These are phyloP conservation scores for Arthrobotrys musiformis DNA, from an alignment of 2,329 filamentous ascomycete species.

Conservation along the genomic window DNA sequence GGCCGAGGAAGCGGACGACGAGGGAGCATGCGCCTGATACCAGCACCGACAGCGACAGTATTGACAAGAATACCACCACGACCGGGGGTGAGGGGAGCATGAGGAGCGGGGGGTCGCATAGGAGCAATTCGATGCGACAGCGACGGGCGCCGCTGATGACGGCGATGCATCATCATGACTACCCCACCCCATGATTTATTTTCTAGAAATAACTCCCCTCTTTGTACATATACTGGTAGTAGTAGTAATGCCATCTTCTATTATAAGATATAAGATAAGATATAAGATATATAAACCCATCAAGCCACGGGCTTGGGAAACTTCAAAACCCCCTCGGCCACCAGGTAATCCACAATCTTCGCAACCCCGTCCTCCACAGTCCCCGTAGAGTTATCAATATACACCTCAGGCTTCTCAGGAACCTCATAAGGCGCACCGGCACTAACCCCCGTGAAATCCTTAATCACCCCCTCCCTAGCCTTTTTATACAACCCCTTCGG, in stretches of 20 bases:
- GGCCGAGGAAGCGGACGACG: slow-evolving; percentile 86
- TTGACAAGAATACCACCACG: slow-evolving; percentile 38
- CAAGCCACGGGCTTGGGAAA: slow-evolving; percentile 32
- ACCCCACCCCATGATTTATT: slow-evolving; percentile 27
- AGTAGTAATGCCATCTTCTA: no score
- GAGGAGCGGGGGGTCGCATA: slow-evolving; percentile 31
- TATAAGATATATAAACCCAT: no score
- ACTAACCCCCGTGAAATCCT: slow-evolving; percentile 95
- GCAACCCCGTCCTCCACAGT: slow-evolving; percentile 88
- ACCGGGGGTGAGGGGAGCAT: slow-evolving; percentile 43
- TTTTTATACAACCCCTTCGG: slow-evolving; percentile 99
- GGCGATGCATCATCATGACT: slow-evolving; percentile 27
- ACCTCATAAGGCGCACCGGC: slow-evolving; percentile 84
- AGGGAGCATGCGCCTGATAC: slow-evolving; percentile 64
- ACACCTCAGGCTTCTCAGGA: slow-evolving; percentile 84
- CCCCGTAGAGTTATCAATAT: slow-evolving; percentile 82
- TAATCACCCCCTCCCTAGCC: slow-evolving; percentile 90
- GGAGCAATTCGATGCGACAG: slow-evolving; percentile 51
- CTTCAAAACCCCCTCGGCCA: slow-evolving; percentile 20
- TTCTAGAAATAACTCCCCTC: slow-evolving; percentile 18
- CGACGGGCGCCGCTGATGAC: slow-evolving; percentile 44
- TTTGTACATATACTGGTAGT: slow-evolving; percentile 40
- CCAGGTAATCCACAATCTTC: slow-evolving; percentile 82
- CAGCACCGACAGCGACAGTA: slow-evolving; percentile 36
- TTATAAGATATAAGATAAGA: no score